Evolutionary conservation across 495 filamentous ascomycete genomes (phyloP).

Genomic region (Bombardia bombarda): DNA sequence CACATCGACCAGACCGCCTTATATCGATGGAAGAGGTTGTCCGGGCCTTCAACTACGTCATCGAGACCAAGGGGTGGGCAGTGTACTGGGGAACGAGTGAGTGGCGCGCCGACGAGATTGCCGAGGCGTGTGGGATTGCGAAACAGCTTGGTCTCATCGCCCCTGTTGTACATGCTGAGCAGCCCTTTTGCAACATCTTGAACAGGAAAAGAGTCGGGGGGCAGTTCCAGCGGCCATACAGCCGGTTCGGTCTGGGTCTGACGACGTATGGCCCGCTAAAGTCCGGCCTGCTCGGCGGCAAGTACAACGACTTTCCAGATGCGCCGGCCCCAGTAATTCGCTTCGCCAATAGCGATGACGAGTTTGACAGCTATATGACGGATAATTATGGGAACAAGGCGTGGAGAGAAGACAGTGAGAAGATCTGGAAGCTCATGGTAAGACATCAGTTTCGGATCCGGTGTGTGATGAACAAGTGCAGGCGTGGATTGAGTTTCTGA

Average conservation of each 20-base stretch:
- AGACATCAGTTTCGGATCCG: too few species aligned
- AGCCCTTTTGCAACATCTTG: constrained; percentile 52
- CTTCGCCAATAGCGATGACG: constrained; percentile 29
- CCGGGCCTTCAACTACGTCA: constrained; percentile 65
- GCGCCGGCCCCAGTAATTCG: constrained; percentile 43
- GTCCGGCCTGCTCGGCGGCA: constrained; percentile 62
- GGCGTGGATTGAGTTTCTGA: not conserved
- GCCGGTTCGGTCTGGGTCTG: constrained; percentile 55
- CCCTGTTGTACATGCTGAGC: constrained; percentile 49
- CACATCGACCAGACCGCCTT: constrained; percentile 63
- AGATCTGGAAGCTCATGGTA: constrained; percentile 35
- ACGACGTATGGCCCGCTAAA: constrained; percentile 63
- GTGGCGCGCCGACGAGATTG: constrained; percentile 49
- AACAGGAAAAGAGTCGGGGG: constrained; percentile 50
- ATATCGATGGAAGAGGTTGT: constrained; percentile 75
- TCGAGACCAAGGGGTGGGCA: constrained; percentile 55
- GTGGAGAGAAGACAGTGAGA: constrained; percentile 25
- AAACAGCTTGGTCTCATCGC: constrained; percentile 51
- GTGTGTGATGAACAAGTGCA: too few species aligned
- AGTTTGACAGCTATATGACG: constrained; percentile 30
- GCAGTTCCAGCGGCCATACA: constrained; percentile 56
- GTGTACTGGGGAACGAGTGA: constrained; percentile 64
- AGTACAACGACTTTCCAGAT: constrained; percentile 76
- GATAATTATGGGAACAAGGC: constrained; percentile 20
- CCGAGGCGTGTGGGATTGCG: constrained; percentile 45